Conservation (phyloP, 805 yeast species). For the Candida verbasci region DNA sequence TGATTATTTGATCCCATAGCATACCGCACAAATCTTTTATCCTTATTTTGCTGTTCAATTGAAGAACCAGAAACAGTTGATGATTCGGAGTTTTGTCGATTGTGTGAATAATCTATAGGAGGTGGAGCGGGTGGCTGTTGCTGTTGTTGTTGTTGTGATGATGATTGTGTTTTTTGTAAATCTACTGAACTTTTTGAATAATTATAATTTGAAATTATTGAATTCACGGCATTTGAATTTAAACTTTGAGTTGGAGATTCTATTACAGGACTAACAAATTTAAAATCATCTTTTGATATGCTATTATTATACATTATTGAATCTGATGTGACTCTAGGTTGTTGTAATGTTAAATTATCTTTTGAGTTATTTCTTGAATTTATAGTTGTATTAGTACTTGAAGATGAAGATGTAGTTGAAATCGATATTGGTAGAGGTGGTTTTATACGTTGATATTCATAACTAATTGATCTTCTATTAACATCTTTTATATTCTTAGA, state of each 20-base stretch:
- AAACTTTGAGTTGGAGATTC: slow-evolving; percentile 13
- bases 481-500: slow-evolving; percentile 1
- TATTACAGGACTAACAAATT: slow-evolving; percentile 13
- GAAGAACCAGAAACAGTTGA: slow-evolving; percentile 30
- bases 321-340: slow-evolving; percentile 17
- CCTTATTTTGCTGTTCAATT: slow-evolving; percentile 25
- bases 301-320: slow-evolving; percentile 14
- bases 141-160: neutral
- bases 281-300: slow-evolving; percentile 2
- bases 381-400: too few relatives aligned
- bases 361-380: neutral
- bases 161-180: neutral
- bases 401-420: slow-evolving; percentile 2
- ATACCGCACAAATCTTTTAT: slow-evolving; percentile 38
- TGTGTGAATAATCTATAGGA: slow-evolving; percentile 12
- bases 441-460: slow-evolving; percentile 11
- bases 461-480: slow-evolving; percentile 12
- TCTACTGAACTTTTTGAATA: slow-evolving; percentile 21
- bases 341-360: slow-evolving; percentile 1
- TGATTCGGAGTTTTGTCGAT: slow-evolving; percentile 32
- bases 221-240: slow-evolving; percentile 22
- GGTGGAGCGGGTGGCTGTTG: neutral
- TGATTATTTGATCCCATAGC: slow-evolving; percentile 29
- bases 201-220: slow-evolving; percentile 26
- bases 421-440: too few relatives aligned